Percentiles rank a stretch among this genome's conserved stretches.
These are phyloP conservation scores for Gynandropsis gynandra DNA, from an alignment of 345 rosid genomes.

Conservation along the genomic window DNA sequence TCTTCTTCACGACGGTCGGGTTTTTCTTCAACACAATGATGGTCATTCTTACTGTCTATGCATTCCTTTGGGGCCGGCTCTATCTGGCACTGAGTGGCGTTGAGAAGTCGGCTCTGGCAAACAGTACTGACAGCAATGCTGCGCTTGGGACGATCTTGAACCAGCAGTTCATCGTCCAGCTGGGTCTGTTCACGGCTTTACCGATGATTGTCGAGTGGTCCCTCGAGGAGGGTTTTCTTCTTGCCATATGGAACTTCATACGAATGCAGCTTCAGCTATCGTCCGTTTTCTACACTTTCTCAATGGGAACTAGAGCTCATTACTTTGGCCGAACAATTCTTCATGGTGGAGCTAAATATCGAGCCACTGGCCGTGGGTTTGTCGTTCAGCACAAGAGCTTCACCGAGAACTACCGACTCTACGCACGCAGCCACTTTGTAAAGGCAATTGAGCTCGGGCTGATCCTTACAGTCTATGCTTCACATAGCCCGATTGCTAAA, in stretches of 20 bases:
- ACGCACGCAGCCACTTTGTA: constrained; percentile 84
- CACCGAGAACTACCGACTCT: constrained; percentile 71
- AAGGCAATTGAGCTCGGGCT: constrained; percentile 84
- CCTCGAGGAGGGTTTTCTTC: constrained; percentile 83
- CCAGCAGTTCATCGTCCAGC: constrained; percentile 76
- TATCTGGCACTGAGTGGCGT: constrained; percentile 85
- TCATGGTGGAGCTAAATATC: constrained; percentile 91
- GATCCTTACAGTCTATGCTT: constrained; percentile 66
- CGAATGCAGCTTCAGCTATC: constrained; percentile 86
- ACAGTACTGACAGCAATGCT: constrained; percentile 33
- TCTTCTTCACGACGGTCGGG: constrained; percentile 67
- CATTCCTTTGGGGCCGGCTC: constrained; percentile 81
- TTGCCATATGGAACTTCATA: constrained; percentile 72
- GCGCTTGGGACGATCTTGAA: constrained; percentile 73
- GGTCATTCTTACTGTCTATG: constrained; percentile 59
- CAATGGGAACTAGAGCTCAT: constrained; percentile 80
- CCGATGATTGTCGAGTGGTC: constrained; percentile 83
- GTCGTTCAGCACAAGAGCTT: constrained; percentile 82
- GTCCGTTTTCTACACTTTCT: constrained; percentile 70
- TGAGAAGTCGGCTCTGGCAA: constrained; percentile 37
- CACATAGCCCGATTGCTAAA: constrained; percentile 49
- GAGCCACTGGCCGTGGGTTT: constrained; percentile 91
- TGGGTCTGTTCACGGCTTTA: constrained; percentile 76
- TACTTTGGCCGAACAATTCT: constrained; percentile 86
- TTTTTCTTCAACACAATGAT: constrained; percentile 68